A percentile compares a stretch with the other conserved stretches of the same genome.
phyloP scores from a whole-genome alignment of 1,139 yeast species.

The Meyerozyma elateridarum region DNA sequence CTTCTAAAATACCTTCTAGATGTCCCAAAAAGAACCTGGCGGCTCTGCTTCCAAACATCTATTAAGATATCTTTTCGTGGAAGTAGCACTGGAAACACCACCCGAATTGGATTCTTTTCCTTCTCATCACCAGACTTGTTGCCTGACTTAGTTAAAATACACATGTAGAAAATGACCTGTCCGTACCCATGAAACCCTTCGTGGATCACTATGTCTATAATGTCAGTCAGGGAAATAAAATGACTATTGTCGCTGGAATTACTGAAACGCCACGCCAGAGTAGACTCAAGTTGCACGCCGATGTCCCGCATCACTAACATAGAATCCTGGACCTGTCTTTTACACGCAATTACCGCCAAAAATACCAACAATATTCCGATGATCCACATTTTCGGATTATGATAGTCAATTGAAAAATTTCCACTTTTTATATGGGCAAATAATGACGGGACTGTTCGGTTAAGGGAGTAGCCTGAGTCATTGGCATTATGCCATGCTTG shows the following conservation, averaged over 20 bases:
- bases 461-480: too few relatives aligned
- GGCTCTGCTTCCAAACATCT: constrained; percentile 36
- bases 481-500: too few relatives aligned
- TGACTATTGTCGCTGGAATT: constrained; percentile 15
- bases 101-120: constrained; percentile 31
- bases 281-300: constrained; percentile 31
- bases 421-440: neutral
- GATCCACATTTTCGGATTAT: constrained; percentile 9
- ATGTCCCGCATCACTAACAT: constrained; percentile 34
- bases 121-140: constrained; percentile 10
- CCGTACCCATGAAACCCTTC: constrained; percentile 64
- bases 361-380: constrained; percentile 4
- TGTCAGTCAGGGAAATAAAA: constrained; percentile 49
- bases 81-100: constrained; percentile 46
- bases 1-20: constrained; percentile 35
- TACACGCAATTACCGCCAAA: constrained; percentile 8
- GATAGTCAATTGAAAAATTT: constrained; percentile 3
- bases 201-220: constrained; percentile 59
- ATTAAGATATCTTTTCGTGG: constrained; percentile 42
- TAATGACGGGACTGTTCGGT: neutral
- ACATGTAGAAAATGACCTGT: constrained; percentile 57
- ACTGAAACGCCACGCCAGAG: constrained; percentile 26
- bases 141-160: constrained; percentile 44
- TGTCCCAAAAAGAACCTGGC: constrained; percentile 35
- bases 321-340: constrained; percentile 29